phyloP scores from a whole-genome alignment of 768 basidiomycete species.

The Kwoniella botswanensis region DNA sequence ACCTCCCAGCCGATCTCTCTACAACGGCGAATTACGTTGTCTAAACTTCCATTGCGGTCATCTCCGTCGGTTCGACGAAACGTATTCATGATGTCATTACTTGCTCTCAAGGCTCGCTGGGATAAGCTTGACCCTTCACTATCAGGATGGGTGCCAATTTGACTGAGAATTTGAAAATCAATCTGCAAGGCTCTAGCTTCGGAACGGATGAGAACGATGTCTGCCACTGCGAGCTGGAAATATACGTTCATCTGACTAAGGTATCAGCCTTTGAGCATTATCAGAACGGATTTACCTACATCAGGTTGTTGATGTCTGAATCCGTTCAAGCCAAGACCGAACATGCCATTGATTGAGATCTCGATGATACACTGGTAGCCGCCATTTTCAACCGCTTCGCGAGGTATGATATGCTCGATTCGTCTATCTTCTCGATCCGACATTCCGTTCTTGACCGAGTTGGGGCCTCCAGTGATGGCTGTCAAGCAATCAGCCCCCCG shows the following conservation, averaged over 20 bases:
- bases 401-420: slow-evolving; percentile 88
- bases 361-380: slow-evolving; percentile 51
- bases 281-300: slow-evolving; percentile 6
- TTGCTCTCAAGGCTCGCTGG: slow-evolving; percentile 48
- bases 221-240: slow-evolving; percentile 19
- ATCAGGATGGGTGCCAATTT: slow-evolving; percentile 21
- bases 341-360: slow-evolving; percentile 75
- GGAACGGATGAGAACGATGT: slow-evolving; percentile 14
- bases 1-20: slow-evolving; percentile 71
- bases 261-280: neutral
- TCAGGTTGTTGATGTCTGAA: slow-evolving; percentile 49
- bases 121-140: slow-evolving; percentile 18
- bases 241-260: slow-evolving; percentile 16
- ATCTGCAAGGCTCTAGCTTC: slow-evolving; percentile 20
- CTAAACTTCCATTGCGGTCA: slow-evolving; percentile 9
- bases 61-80: slow-evolving; percentile 61
- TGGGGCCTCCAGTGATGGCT: slow-evolving; percentile 26
- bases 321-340: slow-evolving; percentile 68
- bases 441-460: slow-evolving; percentile 17
- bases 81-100: slow-evolving; percentile 76
- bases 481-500: neutral
- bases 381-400: slow-evolving; percentile 66
- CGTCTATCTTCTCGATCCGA: slow-evolving; percentile 66
- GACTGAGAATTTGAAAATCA: slow-evolving; percentile 34
- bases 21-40: slow-evolving; percentile 51